A percentile compares a stretch with the other conserved stretches of the same genome.
phyloP scores from a whole-genome alignment of 2,329 filamentous ascomycete genomes.

The Talaromyces pinophilus region DNA sequence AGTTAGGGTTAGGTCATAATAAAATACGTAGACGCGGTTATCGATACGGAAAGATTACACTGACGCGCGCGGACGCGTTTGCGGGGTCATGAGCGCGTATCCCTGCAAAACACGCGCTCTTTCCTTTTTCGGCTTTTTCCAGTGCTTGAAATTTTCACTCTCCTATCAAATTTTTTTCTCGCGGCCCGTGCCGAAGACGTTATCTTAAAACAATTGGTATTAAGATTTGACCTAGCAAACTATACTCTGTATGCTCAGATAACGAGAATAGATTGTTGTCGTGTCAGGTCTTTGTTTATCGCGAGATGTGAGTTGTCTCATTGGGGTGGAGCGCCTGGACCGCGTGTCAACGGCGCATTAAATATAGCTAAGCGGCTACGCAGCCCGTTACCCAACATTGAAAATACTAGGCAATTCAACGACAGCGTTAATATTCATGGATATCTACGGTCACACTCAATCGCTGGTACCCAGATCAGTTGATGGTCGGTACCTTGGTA shows the following conservation, averaged over 20 bases:
- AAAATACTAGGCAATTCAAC: not conserved
- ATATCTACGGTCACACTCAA: not conserved
- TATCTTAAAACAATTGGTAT: not conserved
- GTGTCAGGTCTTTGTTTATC: not conserved
- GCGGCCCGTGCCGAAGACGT: slow-evolving; percentile 15
- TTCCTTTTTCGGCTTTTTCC: slow-evolving; percentile 3
- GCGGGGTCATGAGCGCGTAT: slow-evolving; percentile 18
- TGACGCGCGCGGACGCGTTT: slow-evolving; percentile 19
- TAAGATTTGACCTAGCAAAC: not conserved
- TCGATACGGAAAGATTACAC: slow-evolving; percentile 22
- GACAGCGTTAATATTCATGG: not conserved
- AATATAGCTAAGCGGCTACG: not conserved
- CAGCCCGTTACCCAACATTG: not conserved
- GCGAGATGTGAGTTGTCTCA: not conserved
- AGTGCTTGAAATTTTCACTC: not conserved
- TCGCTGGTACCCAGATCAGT: not conserved
- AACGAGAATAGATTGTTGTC: not conserved
- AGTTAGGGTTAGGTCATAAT: slow-evolving; percentile 11
- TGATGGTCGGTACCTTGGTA: not conserved
- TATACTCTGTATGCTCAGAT: not conserved
- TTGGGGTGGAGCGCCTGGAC: slow-evolving; percentile 3
- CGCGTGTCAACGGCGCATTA: not conserved
- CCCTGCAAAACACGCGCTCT: slow-evolving; percentile 4
- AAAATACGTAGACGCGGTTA: slow-evolving; percentile 19
- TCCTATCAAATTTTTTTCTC: not conserved